Conservation (phyloP, 2,329 filamentous ascomycete genomes). For the Calonectria multiphialidica region DNA sequence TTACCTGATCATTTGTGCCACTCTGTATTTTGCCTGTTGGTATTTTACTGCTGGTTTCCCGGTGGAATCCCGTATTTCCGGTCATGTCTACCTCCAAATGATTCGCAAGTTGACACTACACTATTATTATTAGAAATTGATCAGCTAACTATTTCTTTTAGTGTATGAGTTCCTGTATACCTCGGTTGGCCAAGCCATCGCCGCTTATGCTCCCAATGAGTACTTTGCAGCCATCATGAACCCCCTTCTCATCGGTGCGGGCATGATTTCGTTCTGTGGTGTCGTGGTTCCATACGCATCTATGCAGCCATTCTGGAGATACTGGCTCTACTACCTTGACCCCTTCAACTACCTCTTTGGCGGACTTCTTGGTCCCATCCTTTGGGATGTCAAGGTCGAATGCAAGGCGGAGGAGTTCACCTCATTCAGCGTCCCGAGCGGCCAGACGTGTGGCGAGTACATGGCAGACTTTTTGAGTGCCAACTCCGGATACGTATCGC, state of each 20-base stretch:
- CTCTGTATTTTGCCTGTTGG: conserved; percentile 61
- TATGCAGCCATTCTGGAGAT: conserved; percentile 42
- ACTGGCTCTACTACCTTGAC: conserved; percentile 56
- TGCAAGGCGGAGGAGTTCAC: conserved; percentile 48
- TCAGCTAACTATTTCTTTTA: conserved; percentile 38
- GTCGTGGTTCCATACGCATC: conserved; percentile 39
- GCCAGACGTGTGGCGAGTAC: conserved; percentile 33
- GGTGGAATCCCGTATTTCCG: conserved; percentile 56
- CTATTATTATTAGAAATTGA: fast-evolving
- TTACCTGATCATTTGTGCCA: conserved; percentile 51
- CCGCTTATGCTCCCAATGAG: conserved; percentile 63
- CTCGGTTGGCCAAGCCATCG: conserved; percentile 57
- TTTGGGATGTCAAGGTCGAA: conserved; percentile 53
- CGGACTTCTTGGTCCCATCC: conserved; percentile 49
- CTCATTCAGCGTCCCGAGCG: conserved; percentile 8
- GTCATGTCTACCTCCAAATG: conserved; percentile 60
- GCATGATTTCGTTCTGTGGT: conserved; percentile 41
- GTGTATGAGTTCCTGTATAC: conserved; percentile 57
- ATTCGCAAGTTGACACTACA: conserved; percentile 51
- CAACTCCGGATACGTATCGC: conserved; percentile 28
- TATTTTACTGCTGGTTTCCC: conserved; percentile 54
- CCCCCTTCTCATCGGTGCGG: conserved; percentile 56
- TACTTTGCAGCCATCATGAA: conserved; percentile 62
- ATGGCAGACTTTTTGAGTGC: conserved; percentile 29
- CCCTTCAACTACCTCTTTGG: conserved; percentile 57